Base-by-base conservation (phyloP, 2,329 filamentous ascomycete genomes). In the Sporothrix luriei region DNA sequence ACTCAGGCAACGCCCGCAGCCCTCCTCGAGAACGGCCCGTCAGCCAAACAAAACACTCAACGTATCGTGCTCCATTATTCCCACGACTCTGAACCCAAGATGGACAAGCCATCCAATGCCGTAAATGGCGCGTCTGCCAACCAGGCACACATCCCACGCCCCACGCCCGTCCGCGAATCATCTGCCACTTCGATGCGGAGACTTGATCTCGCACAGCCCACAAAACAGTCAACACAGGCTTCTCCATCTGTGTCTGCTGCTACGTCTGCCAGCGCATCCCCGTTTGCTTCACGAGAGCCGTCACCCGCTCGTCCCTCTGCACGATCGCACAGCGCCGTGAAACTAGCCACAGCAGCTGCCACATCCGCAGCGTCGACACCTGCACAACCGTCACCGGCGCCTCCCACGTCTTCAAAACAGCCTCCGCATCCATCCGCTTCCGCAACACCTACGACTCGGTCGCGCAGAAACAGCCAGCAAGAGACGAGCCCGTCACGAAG, bases 401-500 rank as follows among this genome's bases (percentile, higher is more conserved):
- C 4, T 33, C 68, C 59, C 9, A 46, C 49, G 43, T 51, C 29
- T 38, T 46, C 62, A 62, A 54, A 57, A 43, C 43, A 66, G 52
- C 43, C 68, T 74, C 74, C 72, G 77, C 78, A 72, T 79, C 73
- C 69, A 76, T 75, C 59, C 72, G 77, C 29, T 7, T 70, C 69
- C 4, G 29, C 66, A 54, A 57, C 65, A 3, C 38, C 71, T 4
- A 54, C 38, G 19, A 64, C 82, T 66, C 83, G 85, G 74, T 88
- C 89, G 70, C 87, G 89, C 75, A 90, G 89, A 78, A 88, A 86
- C 77, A 91, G 88, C 77, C 77, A 81, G 68, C 84, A 88, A 72
- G 89, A 92, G 69, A 80, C 84, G 71, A 91, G 88, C 74, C 88
- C 90, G 24, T 82, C 84, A 69, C 85, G 90, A 68, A 78, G 79